These are phyloP conservation scores for Geosmithia flava DNA, from an alignment of 2,329 filamentous ascomycete genomes.

Conservation along the genomic window DNA sequence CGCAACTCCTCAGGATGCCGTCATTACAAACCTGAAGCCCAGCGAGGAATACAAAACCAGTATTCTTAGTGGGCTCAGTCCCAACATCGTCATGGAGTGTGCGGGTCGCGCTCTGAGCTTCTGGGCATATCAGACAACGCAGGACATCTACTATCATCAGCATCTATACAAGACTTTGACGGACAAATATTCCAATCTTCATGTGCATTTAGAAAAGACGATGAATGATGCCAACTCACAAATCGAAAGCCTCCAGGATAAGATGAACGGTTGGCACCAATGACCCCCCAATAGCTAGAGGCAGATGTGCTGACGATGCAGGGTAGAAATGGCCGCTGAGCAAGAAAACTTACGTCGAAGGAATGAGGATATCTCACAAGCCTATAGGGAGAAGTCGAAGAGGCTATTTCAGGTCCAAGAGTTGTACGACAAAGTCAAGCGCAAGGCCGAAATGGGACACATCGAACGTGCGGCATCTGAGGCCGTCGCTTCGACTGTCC, in stretches of 20 bases:
- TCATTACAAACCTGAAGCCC: slow-evolving; percentile 59
- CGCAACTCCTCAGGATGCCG: slow-evolving; percentile 61
- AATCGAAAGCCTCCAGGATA: slow-evolving; percentile 53
- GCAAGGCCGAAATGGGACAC: slow-evolving; percentile 39
- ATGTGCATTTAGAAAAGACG: slow-evolving; percentile 56
- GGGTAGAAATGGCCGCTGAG: slow-evolving; percentile 41
- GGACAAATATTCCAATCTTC: slow-evolving; percentile 57
- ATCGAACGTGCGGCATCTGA: slow-evolving; percentile 42
- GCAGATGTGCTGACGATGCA: neutral
- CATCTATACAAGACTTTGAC: slow-evolving; percentile 58
- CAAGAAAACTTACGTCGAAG: slow-evolving; percentile 54
- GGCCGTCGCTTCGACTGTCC: slow-evolving; percentile 17
- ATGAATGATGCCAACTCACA: slow-evolving; percentile 65
- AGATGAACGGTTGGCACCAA: slow-evolving; percentile 24
- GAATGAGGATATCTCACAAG: slow-evolving; percentile 56
- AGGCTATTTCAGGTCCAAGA: slow-evolving; percentile 58
- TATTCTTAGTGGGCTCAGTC: slow-evolving; percentile 70
- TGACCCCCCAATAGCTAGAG: no score
- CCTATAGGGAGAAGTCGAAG: slow-evolving; percentile 58
- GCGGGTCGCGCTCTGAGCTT: slow-evolving; percentile 68
- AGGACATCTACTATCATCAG: slow-evolving; percentile 75
- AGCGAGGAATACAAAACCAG: slow-evolving; percentile 86
- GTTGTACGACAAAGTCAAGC: slow-evolving; percentile 48
- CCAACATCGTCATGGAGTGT: slow-evolving; percentile 76
- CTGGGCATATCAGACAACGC: slow-evolving; percentile 75